Evolutionary conservation across 1,284 basidiomycete genomes (phyloP).

Genomic region (Apiotrichum siamense): DNA sequence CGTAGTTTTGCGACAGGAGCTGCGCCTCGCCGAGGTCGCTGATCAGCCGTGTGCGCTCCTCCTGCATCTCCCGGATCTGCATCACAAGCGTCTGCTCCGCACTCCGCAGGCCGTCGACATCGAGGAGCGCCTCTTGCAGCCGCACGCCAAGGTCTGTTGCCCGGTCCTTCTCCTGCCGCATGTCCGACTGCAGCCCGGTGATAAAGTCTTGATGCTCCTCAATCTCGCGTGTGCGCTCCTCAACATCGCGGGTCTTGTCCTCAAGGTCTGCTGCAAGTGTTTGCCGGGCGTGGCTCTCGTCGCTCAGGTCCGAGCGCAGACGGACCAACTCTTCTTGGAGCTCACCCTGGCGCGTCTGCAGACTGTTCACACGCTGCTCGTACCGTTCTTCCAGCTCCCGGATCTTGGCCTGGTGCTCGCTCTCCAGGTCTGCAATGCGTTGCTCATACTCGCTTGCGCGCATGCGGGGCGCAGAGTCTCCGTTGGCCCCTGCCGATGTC

Average conservation of each 20-base stretch:
- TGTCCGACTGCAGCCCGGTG: slow-evolving; percentile 47
- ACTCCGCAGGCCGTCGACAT: slow-evolving; percentile 55
- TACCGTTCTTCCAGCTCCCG: slow-evolving; percentile 60
- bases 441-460: slow-evolving; percentile 19
- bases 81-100: slow-evolving; percentile 50
- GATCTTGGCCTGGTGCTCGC: slow-evolving; percentile 51
- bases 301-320: slow-evolving; percentile 34
- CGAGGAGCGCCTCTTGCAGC: slow-evolving; percentile 59
- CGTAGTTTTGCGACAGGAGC: slow-evolving; percentile 62
- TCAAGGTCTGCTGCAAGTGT: slow-evolving; percentile 33
- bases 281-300: slow-evolving; percentile 38
- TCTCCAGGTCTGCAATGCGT: slow-evolving; percentile 23
- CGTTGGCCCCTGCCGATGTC: neutral
- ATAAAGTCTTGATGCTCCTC: slow-evolving; percentile 34
- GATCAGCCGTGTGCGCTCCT: slow-evolving; percentile 64
- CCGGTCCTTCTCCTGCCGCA: slow-evolving; percentile 53
- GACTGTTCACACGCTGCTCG: slow-evolving; percentile 56
- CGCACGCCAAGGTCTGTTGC: slow-evolving; percentile 51
- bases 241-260: slow-evolving; percentile 28
- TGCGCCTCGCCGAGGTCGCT: slow-evolving; percentile 68
- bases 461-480: slow-evolving; percentile 13
- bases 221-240: slow-evolving; percentile 27
- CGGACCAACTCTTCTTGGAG: slow-evolving; percentile 49
- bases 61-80: slow-evolving; percentile 61
- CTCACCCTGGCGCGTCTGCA: slow-evolving; percentile 64